phyloP scores from a whole-genome alignment of 139 green algal species.

The Tetraselmis striata region DNA sequence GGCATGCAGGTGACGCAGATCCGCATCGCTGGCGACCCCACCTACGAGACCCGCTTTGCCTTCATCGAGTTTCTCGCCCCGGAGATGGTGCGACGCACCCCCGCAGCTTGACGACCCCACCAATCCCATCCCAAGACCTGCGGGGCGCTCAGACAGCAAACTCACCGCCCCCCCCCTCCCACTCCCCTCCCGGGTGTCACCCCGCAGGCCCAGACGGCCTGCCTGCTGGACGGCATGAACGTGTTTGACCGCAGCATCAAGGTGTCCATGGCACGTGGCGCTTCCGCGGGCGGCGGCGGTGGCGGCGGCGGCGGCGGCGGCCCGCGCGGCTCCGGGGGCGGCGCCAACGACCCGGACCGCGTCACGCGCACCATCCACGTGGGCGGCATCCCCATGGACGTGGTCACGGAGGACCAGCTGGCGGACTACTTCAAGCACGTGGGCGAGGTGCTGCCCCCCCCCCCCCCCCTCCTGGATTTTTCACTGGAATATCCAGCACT shows the following conservation, averaged over 20 bases:
- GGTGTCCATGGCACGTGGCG: constrained; percentile 21
- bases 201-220: constrained; percentile 15
- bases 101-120: too few species aligned
- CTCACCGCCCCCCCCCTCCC: too few species aligned
- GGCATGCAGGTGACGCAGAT: constrained; percentile 23
- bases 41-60: constrained; percentile 29
- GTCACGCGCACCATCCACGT: constrained; percentile 38
- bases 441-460: constrained; percentile 22
- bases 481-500: too few species aligned
- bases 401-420: constrained; percentile 22
- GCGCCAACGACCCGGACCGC: constrained; percentile 28
- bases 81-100: constrained; percentile 23
- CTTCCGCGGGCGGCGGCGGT: neutral
- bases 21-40: constrained; percentile 28
- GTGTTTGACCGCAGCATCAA: constrained; percentile 25
- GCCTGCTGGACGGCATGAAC: constrained; percentile 35
- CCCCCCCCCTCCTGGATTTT: too few species aligned
- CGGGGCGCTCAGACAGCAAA: too few species aligned
- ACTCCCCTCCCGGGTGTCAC: neutral
- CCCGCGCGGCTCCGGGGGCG: constrained; percentile 17
- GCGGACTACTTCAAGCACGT: constrained; percentile 35
- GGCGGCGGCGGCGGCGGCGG: neutral
- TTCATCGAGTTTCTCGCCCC: constrained; percentile 31
- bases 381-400: constrained; percentile 32
- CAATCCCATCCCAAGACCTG: too few species aligned